Evolutionary conservation across 1,284 basidiomycete genomes (phyloP).

Genomic region (Boletellus deceptivus): DNA sequence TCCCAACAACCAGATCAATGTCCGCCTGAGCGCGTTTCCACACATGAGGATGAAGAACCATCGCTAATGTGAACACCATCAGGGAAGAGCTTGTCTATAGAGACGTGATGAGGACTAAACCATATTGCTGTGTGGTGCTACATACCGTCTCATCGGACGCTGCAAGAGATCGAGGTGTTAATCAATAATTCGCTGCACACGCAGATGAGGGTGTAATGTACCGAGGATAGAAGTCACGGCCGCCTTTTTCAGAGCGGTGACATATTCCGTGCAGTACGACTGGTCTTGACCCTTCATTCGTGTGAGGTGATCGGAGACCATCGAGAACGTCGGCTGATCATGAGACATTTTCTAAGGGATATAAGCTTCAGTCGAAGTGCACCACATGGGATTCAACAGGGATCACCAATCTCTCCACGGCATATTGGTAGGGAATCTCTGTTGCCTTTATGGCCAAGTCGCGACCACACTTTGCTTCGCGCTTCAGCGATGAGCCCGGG

Average conservation of each 20-base stretch:
- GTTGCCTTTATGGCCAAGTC: neutral
- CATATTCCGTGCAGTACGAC: neutral
- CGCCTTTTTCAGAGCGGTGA: neutral
- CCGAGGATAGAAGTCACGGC: slow-evolving; percentile 12
- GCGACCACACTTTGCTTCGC: neutral
- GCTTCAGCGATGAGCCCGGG: slow-evolving; percentile 12
- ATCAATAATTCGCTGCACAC: no score
- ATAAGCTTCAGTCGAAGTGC: neutral
- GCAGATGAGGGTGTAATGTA: neutral
- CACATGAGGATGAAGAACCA: slow-evolving; percentile 34
- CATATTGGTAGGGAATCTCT: slow-evolving; percentile 14
- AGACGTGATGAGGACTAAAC: neutral
- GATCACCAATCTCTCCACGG: neutral
- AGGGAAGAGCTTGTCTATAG: slow-evolving; percentile 10
- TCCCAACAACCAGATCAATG: slow-evolving; percentile 37
- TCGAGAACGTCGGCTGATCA: neutral
- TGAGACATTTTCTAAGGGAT: neutral
- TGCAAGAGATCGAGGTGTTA: neutral
- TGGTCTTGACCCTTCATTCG: slow-evolving; percentile 8
- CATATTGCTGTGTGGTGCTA: neutral
- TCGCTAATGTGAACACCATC: slow-evolving; percentile 32
- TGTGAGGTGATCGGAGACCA: slow-evolving; percentile 19
- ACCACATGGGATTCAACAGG: neutral
- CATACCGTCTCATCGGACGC: slow-evolving; percentile 16
- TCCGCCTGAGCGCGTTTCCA: slow-evolving; percentile 37